Conservation (phyloP, 306 rosid species). For the Quercus aquifolioides region DNA sequence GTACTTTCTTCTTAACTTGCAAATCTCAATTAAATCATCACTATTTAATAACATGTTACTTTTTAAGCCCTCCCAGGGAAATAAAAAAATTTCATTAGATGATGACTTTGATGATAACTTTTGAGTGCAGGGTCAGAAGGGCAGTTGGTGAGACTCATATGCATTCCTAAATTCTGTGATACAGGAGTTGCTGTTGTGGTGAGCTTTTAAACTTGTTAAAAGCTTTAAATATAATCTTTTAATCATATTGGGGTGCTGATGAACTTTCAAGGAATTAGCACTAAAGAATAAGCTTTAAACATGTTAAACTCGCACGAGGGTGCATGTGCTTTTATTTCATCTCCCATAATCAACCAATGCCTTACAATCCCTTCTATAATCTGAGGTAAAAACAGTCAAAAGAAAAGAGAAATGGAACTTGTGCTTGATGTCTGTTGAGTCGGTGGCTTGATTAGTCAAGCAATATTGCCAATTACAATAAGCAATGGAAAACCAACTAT, state of each 20-base stretch:
- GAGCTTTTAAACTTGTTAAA: slow-evolving; percentile 22
- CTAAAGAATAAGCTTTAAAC: not conserved
- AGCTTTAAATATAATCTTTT: not conserved
- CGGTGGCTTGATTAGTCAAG: too few relatives aligned
- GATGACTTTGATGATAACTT: not conserved
- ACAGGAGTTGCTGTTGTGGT: slow-evolving; percentile 88
- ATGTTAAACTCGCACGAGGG: not conserved
- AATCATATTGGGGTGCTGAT: not conserved
- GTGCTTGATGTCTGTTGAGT: not conserved
- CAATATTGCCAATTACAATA: too few relatives aligned
- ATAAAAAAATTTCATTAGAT: not conserved
- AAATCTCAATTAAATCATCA: not conserved
- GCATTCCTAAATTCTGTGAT: slow-evolving; percentile 79
- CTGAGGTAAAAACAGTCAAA: not conserved
- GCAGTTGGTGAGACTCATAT: slow-evolving; percentile 78
- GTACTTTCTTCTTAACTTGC: slow-evolving; percentile 40
- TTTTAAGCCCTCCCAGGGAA: not conserved
- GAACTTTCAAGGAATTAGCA: not conserved
- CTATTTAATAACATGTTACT: slow-evolving; percentile 7
- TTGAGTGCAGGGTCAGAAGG: slow-evolving; percentile 74
- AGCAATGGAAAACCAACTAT: too few relatives aligned
- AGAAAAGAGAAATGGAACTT: not conserved
- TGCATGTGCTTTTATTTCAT: not conserved
- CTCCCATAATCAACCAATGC: not conserved
- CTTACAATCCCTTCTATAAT: not conserved